Conservation (phyloP, 2,329 filamentous ascomycete genomes). For the Fusarium proliferatum region DNA sequence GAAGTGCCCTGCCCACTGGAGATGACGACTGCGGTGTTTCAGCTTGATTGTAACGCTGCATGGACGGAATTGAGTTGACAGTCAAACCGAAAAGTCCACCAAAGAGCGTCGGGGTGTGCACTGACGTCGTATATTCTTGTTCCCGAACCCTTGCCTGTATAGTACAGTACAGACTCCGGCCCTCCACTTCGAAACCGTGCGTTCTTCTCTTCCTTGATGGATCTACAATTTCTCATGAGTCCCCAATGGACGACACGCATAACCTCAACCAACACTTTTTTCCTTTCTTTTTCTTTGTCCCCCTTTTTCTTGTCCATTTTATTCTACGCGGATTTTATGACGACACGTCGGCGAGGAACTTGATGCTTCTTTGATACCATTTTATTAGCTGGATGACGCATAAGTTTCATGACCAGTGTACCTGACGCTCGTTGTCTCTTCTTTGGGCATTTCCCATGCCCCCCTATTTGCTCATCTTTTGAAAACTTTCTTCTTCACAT, state of each 20-base stretch:
- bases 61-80: slow-evolving; percentile 20
- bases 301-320: not conserved
- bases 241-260: slow-evolving; percentile 28
- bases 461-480: slow-evolving; percentile 28
- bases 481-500: slow-evolving; percentile 29
- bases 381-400: slow-evolving; percentile 46
- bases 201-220: slow-evolving; percentile 25
- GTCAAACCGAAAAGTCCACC: slow-evolving; percentile 20
- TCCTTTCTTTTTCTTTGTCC: slow-evolving; percentile 3
- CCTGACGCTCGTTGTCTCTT: slow-evolving; percentile 41
- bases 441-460: slow-evolving; percentile 21
- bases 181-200: slow-evolving; percentile 14
- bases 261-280: not conserved
- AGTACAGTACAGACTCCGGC: slow-evolving; percentile 8
- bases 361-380: slow-evolving; percentile 45
- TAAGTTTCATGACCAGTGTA: slow-evolving; percentile 40
- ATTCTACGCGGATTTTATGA: slow-evolving; percentile 38
- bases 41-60: slow-evolving; percentile 30
- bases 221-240: slow-evolving; percentile 36
- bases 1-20: slow-evolving; percentile 28
- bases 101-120: slow-evolving; percentile 4
- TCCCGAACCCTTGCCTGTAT: slow-evolving; percentile 11
- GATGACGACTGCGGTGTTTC: slow-evolving; percentile 36
- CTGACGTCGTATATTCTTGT: slow-evolving; percentile 10
- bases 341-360: slow-evolving; percentile 42